These are phyloP conservation scores for Ceratocystiopsis minuta DNA, from an alignment of 2,329 filamentous ascomycete genomes.

Conservation along the genomic window DNA sequence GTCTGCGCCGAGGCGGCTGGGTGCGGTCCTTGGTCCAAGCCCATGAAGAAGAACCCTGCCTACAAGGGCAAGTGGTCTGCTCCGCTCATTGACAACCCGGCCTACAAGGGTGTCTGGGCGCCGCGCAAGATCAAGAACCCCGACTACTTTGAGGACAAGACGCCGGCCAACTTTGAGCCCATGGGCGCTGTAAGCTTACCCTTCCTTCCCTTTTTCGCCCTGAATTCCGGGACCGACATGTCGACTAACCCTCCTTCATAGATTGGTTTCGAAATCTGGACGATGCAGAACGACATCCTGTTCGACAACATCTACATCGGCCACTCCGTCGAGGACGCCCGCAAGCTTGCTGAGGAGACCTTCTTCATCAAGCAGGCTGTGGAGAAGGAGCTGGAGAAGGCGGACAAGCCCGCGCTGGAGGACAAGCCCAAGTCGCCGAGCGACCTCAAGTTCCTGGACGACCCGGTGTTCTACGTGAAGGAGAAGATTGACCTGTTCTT, in stretches of 20 bases:
- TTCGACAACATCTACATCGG: constrained; percentile 99
- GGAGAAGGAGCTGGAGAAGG: constrained; percentile 66
- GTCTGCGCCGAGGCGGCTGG: constrained; percentile 89
- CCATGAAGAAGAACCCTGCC: constrained; percentile 81
- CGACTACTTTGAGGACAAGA: constrained; percentile 92
- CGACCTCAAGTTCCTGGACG: constrained; percentile 76
- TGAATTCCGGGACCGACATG: not conserved
- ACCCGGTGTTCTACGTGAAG: constrained; percentile 72
- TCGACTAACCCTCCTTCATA: constrained; percentile 16
- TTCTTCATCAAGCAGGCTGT: constrained; percentile 75
- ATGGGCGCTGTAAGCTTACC: constrained; percentile 74
- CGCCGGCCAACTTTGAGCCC: constrained; percentile 87
- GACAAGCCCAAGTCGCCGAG: constrained; percentile 48
- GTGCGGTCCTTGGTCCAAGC: constrained; percentile 82
- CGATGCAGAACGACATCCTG: constrained; percentile 96
- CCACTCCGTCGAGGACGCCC: constrained; percentile 84
- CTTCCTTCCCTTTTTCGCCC: not conserved
- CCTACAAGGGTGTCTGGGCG: constrained; percentile 90
- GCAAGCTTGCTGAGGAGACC: constrained; percentile 73
- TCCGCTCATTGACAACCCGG: constrained; percentile 87
- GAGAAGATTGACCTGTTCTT: constrained; percentile 91
- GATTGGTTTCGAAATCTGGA: constrained; percentile 99
- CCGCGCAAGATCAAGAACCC: constrained; percentile 96
- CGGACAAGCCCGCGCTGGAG: constrained; percentile 57
- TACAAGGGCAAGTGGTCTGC: constrained; percentile 99